Conservation (phyloP, 2,329 filamentous ascomycete species). For the Fusarium neocosmosporiellum region DNA sequence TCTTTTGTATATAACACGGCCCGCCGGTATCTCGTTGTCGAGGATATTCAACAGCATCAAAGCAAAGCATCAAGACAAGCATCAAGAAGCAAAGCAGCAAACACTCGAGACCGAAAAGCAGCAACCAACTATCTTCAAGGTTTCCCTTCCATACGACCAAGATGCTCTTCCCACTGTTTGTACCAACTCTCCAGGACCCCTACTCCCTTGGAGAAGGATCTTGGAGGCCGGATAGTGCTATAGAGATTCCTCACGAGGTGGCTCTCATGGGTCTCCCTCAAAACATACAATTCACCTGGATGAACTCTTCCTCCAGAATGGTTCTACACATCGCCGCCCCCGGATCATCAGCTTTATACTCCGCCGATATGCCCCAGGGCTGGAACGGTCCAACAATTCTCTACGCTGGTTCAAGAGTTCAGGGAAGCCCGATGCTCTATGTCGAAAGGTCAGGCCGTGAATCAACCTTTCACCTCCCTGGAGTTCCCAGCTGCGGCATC, state of each 20-base stretch:
- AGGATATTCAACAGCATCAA: background rate
- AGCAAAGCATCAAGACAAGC: background rate
- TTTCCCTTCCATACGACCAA: background rate
- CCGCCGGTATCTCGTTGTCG: background rate
- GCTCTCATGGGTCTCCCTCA: conserved; percentile 28
- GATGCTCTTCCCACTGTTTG: conserved; percentile 29
- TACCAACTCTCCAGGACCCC: conserved; percentile 3
- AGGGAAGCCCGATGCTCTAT: conserved; percentile 11
- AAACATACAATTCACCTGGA: conserved; percentile 27
- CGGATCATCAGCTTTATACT: background rate
- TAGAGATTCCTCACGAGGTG: conserved; percentile 19
- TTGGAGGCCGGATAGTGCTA: background rate
- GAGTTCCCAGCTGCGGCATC: conserved; percentile 9
- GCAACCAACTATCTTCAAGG: background rate
- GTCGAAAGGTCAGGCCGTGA: background rate
- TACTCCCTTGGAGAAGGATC: background rate
- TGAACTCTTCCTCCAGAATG: conserved; percentile 18
- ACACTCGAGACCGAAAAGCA: background rate
- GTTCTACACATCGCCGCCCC: conserved; percentile 15
- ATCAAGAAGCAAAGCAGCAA: background rate
- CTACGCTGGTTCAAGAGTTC: conserved; percentile 5
- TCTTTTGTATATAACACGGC: background rate
- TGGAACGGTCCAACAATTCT: conserved; percentile 10
- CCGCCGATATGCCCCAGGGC: conserved; percentile 24
- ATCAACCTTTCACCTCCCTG: conserved; percentile 26